A percentile compares a stretch with the other conserved stretches of the same genome.
phyloP scores from a whole-genome alignment of 345 rosid species.

The Brassica juncea region DNA sequence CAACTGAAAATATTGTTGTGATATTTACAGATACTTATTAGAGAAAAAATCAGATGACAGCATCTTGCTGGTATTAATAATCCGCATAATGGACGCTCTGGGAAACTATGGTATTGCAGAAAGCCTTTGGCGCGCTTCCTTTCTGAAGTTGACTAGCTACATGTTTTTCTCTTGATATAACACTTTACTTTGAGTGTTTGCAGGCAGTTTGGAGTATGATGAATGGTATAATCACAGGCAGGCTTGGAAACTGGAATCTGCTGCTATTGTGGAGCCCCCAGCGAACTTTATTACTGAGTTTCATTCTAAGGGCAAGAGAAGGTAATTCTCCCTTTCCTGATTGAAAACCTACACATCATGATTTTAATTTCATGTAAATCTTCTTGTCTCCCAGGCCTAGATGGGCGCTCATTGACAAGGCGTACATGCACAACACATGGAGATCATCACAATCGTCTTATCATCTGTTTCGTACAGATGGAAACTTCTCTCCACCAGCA shows the following conservation, averaged over 20 bases:
- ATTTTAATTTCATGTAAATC: slow-evolving; percentile 8
- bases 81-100: slow-evolving; percentile 92
- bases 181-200: slow-evolving; percentile 14
- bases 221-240: slow-evolving; percentile 98
- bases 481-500: slow-evolving; percentile 75
- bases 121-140: slow-evolving; percentile 17
- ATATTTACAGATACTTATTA: slow-evolving; percentile 65
- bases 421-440: slow-evolving; percentile 96
- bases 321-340: slow-evolving; percentile 46
- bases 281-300: slow-evolving; percentile 80
- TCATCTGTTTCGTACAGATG: slow-evolving; percentile 78
- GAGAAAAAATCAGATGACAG: slow-evolving; percentile 98
- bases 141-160: slow-evolving; percentile 22
- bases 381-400: slow-evolving; percentile 69
- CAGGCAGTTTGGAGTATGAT: slow-evolving; percentile 93
- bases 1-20: slow-evolving; percentile 31
- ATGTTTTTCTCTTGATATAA: slow-evolving; percentile 23
- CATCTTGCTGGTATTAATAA: slow-evolving; percentile 77
- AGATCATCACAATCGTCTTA: slow-evolving; percentile 93
- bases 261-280: slow-evolving; percentile 95
- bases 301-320: slow-evolving; percentile 87
- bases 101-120: slow-evolving; percentile 81
- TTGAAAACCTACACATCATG: slow-evolving; percentile 5
- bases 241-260: slow-evolving; percentile 98
- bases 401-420: slow-evolving; percentile 96